Evolutionary conservation across 2,329 filamentous ascomycete genomes (phyloP).

Genomic region (Aspergillus thermomutatus): DNA sequence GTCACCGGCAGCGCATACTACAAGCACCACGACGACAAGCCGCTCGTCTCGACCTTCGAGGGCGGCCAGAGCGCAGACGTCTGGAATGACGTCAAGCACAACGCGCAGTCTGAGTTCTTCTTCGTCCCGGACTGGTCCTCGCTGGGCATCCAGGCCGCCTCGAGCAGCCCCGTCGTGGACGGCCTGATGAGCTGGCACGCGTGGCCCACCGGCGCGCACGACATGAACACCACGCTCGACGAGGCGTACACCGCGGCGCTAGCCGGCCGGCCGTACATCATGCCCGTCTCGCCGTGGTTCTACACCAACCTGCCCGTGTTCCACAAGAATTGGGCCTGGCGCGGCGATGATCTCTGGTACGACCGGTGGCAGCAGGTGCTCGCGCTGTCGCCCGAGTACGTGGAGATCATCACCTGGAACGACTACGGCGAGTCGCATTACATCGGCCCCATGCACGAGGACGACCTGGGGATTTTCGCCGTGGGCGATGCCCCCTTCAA

Average conservation of each 20-base stretch:
- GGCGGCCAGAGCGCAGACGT: constrained; percentile 41
- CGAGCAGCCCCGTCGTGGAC: constrained; percentile 27
- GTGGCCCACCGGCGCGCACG: constrained; percentile 38
- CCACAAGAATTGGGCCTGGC: constrained; percentile 62
- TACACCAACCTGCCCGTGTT: constrained; percentile 56
- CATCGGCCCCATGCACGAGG: constrained; percentile 48
- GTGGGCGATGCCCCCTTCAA: constrained; percentile 38
- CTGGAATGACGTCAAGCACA: constrained; percentile 44
- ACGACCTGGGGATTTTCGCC: constrained; percentile 38
- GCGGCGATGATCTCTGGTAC: constrained; percentile 59
- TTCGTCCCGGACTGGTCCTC: constrained; percentile 48
- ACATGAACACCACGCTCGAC: constrained; percentile 38
- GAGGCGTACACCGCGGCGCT: constrained; percentile 38
- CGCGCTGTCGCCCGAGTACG: constrained; percentile 49
- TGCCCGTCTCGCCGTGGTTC: constrained; percentile 57
- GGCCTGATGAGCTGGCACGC: constrained; percentile 44
- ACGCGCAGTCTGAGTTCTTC: constrained; percentile 32
- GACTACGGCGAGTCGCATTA: constrained; percentile 62
- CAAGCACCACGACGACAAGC: constrained; percentile 21
- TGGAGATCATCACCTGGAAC: constrained; percentile 60
- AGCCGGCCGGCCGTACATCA: constrained; percentile 45
- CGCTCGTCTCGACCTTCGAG: constrained; percentile 45
- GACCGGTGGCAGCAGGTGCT: constrained; percentile 57
- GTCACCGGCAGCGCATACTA: constrained; percentile 25
- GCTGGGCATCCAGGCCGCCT: constrained; percentile 25